These are phyloP conservation scores for Bacidia rubella DNA, from an alignment of 495 filamentous ascomycete genomes.

Conservation along the genomic window DNA sequence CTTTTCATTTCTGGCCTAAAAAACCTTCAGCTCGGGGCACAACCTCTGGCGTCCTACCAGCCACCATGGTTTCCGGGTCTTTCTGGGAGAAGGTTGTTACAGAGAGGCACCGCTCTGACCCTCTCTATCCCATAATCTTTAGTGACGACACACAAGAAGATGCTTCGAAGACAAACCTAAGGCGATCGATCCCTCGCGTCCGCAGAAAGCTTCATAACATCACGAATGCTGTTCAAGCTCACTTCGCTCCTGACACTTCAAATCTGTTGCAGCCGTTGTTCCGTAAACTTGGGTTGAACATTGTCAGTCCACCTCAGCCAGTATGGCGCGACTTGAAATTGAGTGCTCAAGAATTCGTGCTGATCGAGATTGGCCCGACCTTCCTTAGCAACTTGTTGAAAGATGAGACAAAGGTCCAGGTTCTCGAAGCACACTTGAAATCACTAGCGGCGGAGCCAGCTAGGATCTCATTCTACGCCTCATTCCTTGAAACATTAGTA, in stretches of 20 bases:
- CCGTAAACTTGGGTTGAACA: neutral
- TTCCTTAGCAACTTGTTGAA: conserved; percentile 11
- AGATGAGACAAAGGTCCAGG: neutral
- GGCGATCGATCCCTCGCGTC: neutral
- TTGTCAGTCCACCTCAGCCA: conserved; percentile 6
- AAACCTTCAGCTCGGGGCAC: neutral
- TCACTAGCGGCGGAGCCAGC: neutral
- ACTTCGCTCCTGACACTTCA: conserved; percentile 10
- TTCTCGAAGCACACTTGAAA: neutral
- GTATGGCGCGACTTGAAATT: conserved; percentile 3
- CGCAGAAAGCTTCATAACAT: neutral
- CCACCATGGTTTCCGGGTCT: conserved; percentile 10
- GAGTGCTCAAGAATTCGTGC: neutral
- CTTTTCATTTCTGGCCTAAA: conserved; percentile 27
- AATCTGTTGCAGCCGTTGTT: conserved; percentile 8
- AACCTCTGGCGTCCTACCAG: neutral
- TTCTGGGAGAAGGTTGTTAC: conserved; percentile 10
- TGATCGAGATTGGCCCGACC: conserved; percentile 5
- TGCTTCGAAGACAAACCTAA: neutral
- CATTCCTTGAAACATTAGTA: conserved; percentile 7
- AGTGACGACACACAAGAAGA: neutral
- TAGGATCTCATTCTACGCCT: neutral
- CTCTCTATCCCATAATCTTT: conserved; percentile 13
- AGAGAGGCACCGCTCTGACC: neutral
- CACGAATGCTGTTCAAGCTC: conserved; percentile 2